These are phyloP conservation scores for Russula emetica DNA, from an alignment of 768 basidiomycete genomes.

Conservation along the genomic window DNA sequence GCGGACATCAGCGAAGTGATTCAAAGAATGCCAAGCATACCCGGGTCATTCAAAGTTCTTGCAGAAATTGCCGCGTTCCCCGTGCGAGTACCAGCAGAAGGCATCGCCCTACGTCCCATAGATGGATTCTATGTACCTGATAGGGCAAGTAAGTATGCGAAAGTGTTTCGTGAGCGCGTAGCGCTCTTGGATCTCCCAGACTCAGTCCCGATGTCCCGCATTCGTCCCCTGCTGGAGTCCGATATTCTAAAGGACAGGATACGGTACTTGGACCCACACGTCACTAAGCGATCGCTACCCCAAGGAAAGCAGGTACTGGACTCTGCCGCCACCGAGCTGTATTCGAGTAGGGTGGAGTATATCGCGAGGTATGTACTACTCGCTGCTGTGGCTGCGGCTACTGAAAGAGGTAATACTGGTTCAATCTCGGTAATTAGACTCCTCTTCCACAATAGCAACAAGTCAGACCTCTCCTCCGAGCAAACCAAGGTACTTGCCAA, in stretches of 20 bases:
- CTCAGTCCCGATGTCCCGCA: background rate
- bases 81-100: constrained; percentile 1
- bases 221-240: constrained; percentile 23
- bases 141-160: constrained; percentile 18
- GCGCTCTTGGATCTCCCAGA: constrained; percentile 21
- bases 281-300: constrained; percentile 13
- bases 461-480: constrained; percentile 5
- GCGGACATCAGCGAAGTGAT: constrained; percentile 21
- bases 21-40: background rate
- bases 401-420: background rate
- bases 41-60: constrained; percentile 14
- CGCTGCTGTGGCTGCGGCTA: background rate
- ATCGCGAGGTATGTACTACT: constrained; percentile 13
- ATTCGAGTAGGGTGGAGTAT: constrained; percentile 20
- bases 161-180: constrained; percentile 21
- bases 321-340: constrained; percentile 12
- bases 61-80: constrained; percentile 21
- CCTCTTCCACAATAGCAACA: constrained; percentile 6
- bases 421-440: constrained; percentile 4
- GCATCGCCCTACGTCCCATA: constrained; percentile 3
- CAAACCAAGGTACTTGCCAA: constrained; percentile 11
- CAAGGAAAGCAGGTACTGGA: constrained; percentile 16
- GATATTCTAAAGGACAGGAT: constrained; percentile 19
- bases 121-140: constrained; percentile 31
- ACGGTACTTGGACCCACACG: constrained; percentile 13